phyloP scores from a whole-genome alignment of 495 filamentous ascomycete genomes.

The Haplographium delicatum region DNA sequence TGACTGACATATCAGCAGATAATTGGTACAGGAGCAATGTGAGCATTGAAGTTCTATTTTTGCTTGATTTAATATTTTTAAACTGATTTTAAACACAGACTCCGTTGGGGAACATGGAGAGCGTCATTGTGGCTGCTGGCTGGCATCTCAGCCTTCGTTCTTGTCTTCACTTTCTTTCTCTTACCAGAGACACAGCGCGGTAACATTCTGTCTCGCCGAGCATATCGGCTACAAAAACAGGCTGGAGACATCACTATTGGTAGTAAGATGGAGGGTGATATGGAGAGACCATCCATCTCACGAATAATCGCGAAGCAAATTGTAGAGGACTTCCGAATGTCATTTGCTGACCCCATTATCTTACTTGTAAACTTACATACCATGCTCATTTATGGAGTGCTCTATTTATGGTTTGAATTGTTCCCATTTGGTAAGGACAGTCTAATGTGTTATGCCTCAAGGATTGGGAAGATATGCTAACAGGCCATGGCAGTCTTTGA shows the following conservation, averaged over 20 bases:
- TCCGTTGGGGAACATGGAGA: too few species aligned
- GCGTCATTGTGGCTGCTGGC: conserved; percentile 52
- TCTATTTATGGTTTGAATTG: conserved; percentile 52
- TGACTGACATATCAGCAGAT: too few species aligned
- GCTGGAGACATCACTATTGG: conserved; percentile 4
- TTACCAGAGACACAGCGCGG: conserved; percentile 56
- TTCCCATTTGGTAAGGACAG: conserved; percentile 52
- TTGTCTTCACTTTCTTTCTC: conserved; percentile 32
- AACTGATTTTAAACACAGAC: too few species aligned
- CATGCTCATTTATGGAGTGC: conserved; percentile 47
- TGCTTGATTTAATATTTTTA: too few species aligned
- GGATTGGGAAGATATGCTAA: too few species aligned
- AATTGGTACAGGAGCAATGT: too few species aligned
- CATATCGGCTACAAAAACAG: conserved; percentile 44
- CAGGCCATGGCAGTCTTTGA: too few species aligned
- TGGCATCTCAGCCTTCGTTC: conserved; percentile 36
- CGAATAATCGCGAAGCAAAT: conserved; percentile 9
- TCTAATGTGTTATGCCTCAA: too few species aligned
- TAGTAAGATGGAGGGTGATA: conserved; percentile 12
- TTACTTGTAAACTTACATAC: conserved; percentile 45
- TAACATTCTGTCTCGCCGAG: conserved; percentile 50
- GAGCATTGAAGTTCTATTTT: too few species aligned
- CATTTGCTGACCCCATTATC: conserved; percentile 46
- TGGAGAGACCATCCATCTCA: conserved; percentile 28
- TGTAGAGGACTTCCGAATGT: conserved; percentile 42